Base-by-base conservation (phyloP, 2,329 filamentous ascomycete genomes). In the Cladosporium austrohemisphaericum region DNA sequence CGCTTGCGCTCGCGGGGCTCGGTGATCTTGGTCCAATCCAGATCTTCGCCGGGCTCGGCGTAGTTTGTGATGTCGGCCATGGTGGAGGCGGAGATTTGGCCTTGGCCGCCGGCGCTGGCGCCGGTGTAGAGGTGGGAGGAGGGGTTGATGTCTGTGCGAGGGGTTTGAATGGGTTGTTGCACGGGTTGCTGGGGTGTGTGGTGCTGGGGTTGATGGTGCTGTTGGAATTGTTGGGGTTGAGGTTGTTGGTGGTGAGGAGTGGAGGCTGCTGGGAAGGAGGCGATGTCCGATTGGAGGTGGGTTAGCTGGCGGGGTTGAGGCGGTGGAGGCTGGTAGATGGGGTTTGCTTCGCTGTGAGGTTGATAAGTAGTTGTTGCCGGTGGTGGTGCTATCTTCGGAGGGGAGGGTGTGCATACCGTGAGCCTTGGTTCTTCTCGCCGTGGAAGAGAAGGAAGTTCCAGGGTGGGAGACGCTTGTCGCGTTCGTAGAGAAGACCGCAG, bases 401-500 rank as follows among this genome's bases (percentile, higher is more conserved):
- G 28, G 13, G 3, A 26, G 8, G 38, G 38, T 10, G 9, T 19
- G n/a, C 43, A 9, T 47, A 51, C 41, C 62, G 58, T 7, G 60
- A 60, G 18, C 63, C 64, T 59, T 69, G 60, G 35, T 68, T 62
- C 23, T 69, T 66, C 50, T 76, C 73, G 50, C 64, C 57, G 29
- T 60, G 62, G 63, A 90, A 88, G 38, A 92, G 74, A 53, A 84
- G 80, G 63, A 83, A 83, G 3, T 82, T 83, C 84, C 85, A 90
- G 22, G 83, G 80, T 7, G 92, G 91, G 0, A 95, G 76, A 56
- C 84, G 84, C 69, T 88, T 85, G 68, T 94, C 88, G 48, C 89
- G 84, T 70, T 96, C 92, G 66, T 87, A 96, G 16, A 92, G 72
- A 59, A 91, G 84, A 50, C 90, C 92, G 66, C 92, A 97, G 66